Base-by-base conservation (phyloP, 2,329 filamentous ascomycete genomes). In the Aspergillus pseudoviridinutans region DNA sequence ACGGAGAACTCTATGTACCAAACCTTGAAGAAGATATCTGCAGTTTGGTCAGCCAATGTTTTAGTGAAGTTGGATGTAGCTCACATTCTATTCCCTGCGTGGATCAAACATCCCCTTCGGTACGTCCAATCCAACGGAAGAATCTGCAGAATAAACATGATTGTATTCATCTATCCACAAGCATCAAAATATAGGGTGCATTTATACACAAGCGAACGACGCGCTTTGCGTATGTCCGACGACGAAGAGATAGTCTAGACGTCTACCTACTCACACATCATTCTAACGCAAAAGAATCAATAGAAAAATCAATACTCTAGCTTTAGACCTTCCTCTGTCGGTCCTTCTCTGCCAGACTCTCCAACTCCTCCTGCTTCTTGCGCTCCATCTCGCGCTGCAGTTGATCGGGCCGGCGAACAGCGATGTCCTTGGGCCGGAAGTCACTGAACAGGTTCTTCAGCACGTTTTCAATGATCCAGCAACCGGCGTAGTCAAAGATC, bases 401-500 rank as follows among this genome's bases (percentile, higher is more conserved):
- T 81, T 99, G 94, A 71, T 99, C 94, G 3, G 89, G 87, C 57
- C 94, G 81, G 61, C 94, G 84, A 53, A 89, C 80, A 1, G 94
- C 93, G 69, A 99, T 97, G 71, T 97, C 94, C 73, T 96, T 93
- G 1, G 94, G 91, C 64, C 86, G 87, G 79, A 91, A 96, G 75
- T 99, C 94, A 63, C 89, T 93, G 76, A 97, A 99, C 29, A 89
- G 74, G 52, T 74, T 79, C 82, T 99, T 99, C 67, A 99, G 82
- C 0, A 86, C 82, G 64, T 92, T 87, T 78, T 99, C 94, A 59
- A 97, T 90, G 38, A 91, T 60, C 80, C 86, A 97, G 80, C 94
- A 99, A 14, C 88, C 89, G 1, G 79, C 84, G 71, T 92, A 99
- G 75, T 99, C 94, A 38, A 93, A 68, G 6, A 92, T 74, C 94